These are phyloP conservation scores for Rhizophora mangle DNA, from an alignment of 345 rosid genomes.

Conservation along the genomic window DNA sequence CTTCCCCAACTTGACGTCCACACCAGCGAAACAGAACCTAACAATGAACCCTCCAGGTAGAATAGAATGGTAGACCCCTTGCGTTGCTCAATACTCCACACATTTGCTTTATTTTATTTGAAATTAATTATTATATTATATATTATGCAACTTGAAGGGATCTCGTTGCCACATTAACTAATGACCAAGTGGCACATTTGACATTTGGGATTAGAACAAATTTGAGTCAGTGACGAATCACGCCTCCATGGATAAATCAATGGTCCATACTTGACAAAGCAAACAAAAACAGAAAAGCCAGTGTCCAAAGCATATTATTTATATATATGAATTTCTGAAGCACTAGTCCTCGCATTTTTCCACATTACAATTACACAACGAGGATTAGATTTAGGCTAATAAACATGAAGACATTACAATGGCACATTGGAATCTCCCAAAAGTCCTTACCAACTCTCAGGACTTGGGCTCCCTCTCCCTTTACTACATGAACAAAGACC, in stretches of 20 bases:
- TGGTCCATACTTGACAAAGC: neutral
- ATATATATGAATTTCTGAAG: neutral
- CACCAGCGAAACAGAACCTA: neutral
- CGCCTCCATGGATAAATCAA: too few relatives aligned
- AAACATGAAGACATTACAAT: neutral
- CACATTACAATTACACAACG: conserved; percentile 21
- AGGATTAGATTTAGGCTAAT: conserved; percentile 1
- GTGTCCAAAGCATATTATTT: neutral
- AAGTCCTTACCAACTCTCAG: neutral
- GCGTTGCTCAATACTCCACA: neutral
- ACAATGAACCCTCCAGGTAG: neutral
- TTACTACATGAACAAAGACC: conserved; percentile 13
- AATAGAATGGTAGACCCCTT: neutral
- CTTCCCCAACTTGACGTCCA: neutral
- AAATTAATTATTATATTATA: too few relatives aligned
- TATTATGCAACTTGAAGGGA: neutral
- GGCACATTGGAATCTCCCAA: neutral
- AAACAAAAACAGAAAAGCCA: neutral
- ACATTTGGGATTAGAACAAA: too few relatives aligned
- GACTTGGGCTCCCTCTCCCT: too few relatives aligned
- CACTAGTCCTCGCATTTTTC: conserved; percentile 7
- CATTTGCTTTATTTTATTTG: neutral
- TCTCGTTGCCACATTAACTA: conserved; percentile 2
- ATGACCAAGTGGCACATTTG: too few relatives aligned
- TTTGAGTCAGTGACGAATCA: too few relatives aligned